Evolutionary conservation across 2,329 filamentous ascomycete genomes (phyloP).

Genomic region (Colletotrichum gloeosporioides): DNA sequence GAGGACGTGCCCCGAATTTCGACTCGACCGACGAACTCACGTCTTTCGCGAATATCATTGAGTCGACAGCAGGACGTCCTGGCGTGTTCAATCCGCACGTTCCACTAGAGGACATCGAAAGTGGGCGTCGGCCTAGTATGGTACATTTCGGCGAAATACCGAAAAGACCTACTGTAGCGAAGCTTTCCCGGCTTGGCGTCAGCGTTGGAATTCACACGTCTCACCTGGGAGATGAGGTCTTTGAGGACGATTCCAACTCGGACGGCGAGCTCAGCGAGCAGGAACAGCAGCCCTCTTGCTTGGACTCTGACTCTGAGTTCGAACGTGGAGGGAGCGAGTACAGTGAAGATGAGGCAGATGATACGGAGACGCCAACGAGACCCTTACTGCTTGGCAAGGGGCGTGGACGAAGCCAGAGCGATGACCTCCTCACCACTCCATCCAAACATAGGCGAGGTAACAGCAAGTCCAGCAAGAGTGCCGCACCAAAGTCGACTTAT

Average conservation of each 20-base stretch:
- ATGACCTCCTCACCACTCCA: slow-evolving; percentile 7
- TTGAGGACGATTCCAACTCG: slow-evolving; percentile 43
- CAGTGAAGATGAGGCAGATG: slow-evolving; percentile 28
- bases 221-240: slow-evolving; percentile 67
- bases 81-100: slow-evolving; percentile 50
- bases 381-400: slow-evolving; percentile 22
- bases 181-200: slow-evolving; percentile 62
- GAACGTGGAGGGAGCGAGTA: slow-evolving; percentile 36
- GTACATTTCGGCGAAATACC: slow-evolving; percentile 68
- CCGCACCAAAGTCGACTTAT: slow-evolving; percentile 22
- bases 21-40: slow-evolving; percentile 47
- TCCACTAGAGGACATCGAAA: slow-evolving; percentile 26
- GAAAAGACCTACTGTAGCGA: slow-evolving; percentile 60
- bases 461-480: neutral
- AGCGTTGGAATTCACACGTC: slow-evolving; percentile 80
- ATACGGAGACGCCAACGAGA: slow-evolving; percentile 18
- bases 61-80: slow-evolving; percentile 45
- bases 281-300: slow-evolving; percentile 33
- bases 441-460: slow-evolving; percentile 16
- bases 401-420: slow-evolving; percentile 21
- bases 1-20: slow-evolving; percentile 44
- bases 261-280: slow-evolving; percentile 46
- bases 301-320: slow-evolving; percentile 37
- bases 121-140: slow-evolving; percentile 51
- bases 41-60: slow-evolving; percentile 49